Evolutionary conservation across 768 basidiomycete genomes (phyloP), one percentile per base, ranked within the genome.

Genomic region (Tulasnella sp.): DNA sequence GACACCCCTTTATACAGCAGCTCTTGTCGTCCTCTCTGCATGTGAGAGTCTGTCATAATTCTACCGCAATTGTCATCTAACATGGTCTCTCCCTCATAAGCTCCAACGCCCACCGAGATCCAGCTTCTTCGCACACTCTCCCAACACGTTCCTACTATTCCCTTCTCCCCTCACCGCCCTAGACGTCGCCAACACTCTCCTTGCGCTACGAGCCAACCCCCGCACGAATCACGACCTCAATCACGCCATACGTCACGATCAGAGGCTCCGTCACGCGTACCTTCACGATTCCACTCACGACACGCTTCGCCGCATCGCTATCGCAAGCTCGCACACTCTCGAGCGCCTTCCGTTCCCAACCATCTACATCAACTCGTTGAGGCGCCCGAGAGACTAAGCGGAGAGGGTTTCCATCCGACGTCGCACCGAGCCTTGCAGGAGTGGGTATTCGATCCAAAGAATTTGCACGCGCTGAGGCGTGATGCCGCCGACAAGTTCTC

Each of bases 1-100:
- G 45, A 48, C 57, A n/a, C 46, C 57, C 5, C 30, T 50, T n/a
- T 59, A 51, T 30, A 59, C 57, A 25, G 57, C 57, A 19, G 48
- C 49, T 19, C 34, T 50, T n/a, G 46, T 59, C 21, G 42, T 59
- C 8, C 31, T 50, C 3, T 59, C 48, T 7, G n/a, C 57, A 51
- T 46, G 57, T 50, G 4, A 22, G 57, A 7, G n/a, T 29, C 8
- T 17, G 31, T 17, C 19, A 15, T 59, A 30, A n/a, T 34, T 48
- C 49, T 30, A 29, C 24, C 24, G 29, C 30, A 30, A 2, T 11
- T 29, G 7, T 29, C n/a, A 50, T 8, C 46, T 45, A 44, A 27
- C 11, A 24, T 12, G 46, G 29, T 15, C 5, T 41, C 31, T 1
- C 50, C 9, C 24, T 27, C 24, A n/a, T n/a, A 22, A 50, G 57